Conservation (phyloP, 805 yeast genomes). For the Pichia nanzhaoensis region DNA sequence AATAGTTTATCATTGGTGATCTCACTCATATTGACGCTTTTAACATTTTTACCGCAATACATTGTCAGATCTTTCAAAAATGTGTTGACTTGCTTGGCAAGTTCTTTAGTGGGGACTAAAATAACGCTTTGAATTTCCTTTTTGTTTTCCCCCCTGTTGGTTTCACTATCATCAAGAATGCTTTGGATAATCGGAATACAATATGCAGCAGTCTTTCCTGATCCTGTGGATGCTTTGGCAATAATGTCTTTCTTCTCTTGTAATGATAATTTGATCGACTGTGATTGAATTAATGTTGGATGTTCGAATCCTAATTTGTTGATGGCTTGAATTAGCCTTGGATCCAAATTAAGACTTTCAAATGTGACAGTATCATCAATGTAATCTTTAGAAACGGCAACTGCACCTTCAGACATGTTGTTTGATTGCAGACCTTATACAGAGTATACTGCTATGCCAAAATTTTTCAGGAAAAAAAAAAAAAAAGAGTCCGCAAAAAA, state of each 20-base stretch:
- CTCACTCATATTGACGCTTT: slow-evolving; percentile 56
- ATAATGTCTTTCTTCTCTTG: slow-evolving; percentile 87
- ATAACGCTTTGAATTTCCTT: slow-evolving; percentile 51
- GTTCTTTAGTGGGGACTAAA: slow-evolving; percentile 89
- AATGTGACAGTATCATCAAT: slow-evolving; percentile 66
- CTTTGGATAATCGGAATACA: slow-evolving; percentile 79
- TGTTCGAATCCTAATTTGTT: slow-evolving; percentile 70
- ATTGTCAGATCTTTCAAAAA: slow-evolving; percentile 62
- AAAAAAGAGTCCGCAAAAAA: not conserved
- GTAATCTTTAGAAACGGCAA: slow-evolving; percentile 60
- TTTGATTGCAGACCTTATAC: not conserved
- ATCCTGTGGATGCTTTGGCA: slow-evolving; percentile 92
- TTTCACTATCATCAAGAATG: slow-evolving; percentile 41
- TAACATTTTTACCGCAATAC: slow-evolving; percentile 63
- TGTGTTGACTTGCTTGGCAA: slow-evolving; percentile 75
- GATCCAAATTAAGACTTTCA: slow-evolving; percentile 72
- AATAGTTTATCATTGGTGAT: slow-evolving; percentile 63
- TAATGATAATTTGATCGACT: slow-evolving; percentile 86
- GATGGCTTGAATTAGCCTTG: slow-evolving; percentile 78
- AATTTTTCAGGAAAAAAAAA: not conserved
- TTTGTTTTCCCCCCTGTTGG: slow-evolving; percentile 8
- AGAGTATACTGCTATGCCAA: not conserved
- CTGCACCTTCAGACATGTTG: slow-evolving; percentile 18
- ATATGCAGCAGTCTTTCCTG: slow-evolving; percentile 93
- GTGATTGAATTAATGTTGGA: slow-evolving; percentile 88